Base-by-base conservation (phyloP, 441 rosid genomes). In the Pelargonium citronellum region DNA sequence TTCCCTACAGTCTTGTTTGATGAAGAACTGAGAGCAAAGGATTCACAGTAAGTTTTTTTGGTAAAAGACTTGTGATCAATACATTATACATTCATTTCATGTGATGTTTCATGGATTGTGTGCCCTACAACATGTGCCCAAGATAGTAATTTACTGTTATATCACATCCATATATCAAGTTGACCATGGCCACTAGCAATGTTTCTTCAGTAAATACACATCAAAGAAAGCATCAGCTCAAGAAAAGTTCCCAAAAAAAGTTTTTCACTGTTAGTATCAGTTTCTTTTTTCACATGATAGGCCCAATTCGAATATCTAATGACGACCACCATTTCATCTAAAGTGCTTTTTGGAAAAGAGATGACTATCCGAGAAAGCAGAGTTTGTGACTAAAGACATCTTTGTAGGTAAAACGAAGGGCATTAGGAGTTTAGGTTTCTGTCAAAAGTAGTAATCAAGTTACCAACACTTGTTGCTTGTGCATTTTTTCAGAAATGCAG, bases 1-100 rank as follows among this genome's bases (percentile, higher is more conserved):
- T 95, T 94, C 74, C 94, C 87, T 41, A 78, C 71, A 11, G 85
- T 91, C 3, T 70, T 84, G 30, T 94, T 86, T 78, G 93, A 86
- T 81, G 99, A 94, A 80, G 96, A 87, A 69, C 70, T 90, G 51
- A 83, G 75, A 76, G 74, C 83, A 24, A 86, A 76, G 77, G 97
- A 89, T 69, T 79, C 99, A 69, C 91, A 85, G 99, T 94, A 86
- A 86, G 96, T 81, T 72, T 1, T 68, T 58, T 49, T 49, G 55
- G 55, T 39, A 5, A 6, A 39, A 1, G 10, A 39, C 7, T 37
- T 5, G 41, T 37, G 41, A 37, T 37, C 41, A 37, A 0, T 34
- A 37, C 41, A 37, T 39, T 39, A 39, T 39, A 39, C 43, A 39
- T 39, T 1, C 43, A 7, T 7, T 7, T 39, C 43, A 39, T 39